Conservation (phyloP, 345 rosid genomes). For the Draba incana region DNA sequence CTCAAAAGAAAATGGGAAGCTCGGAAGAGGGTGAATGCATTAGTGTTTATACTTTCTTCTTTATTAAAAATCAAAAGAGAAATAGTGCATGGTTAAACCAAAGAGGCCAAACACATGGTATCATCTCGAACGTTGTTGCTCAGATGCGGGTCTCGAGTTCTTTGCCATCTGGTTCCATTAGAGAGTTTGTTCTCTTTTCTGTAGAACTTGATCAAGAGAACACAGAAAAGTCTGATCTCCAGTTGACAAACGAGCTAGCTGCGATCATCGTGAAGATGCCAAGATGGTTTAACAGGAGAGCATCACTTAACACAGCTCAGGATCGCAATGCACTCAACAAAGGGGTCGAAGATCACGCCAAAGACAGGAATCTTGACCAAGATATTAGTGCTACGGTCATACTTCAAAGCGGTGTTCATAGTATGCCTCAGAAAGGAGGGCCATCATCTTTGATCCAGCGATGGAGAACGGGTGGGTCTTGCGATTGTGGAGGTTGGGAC, state of each 20-base stretch:
- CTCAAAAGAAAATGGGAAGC: constrained; percentile 58
- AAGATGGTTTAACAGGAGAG: constrained; percentile 37
- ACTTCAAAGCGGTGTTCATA: constrained; percentile 87
- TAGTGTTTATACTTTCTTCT: constrained; percentile 70
- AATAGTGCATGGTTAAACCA: constrained; percentile 74
- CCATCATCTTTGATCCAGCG: constrained; percentile 88
- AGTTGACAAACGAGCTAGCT: constrained; percentile 78
- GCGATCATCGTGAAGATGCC: constrained; percentile 80
- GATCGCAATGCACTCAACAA: constrained; percentile 33
- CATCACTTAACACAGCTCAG: constrained; percentile 40
- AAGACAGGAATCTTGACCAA: constrained; percentile 36
- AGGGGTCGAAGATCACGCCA: constrained; percentile 30
- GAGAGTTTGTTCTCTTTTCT: constrained; percentile 78
- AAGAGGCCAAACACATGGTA: constrained; percentile 63
- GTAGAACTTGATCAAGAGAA: constrained; percentile 52
- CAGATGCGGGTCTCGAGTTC: constrained; percentile 71
- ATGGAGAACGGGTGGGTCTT: constrained; percentile 92
- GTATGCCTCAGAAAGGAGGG: constrained; percentile 80
- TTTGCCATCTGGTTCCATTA: constrained; percentile 49
- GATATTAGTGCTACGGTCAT: constrained; percentile 63
- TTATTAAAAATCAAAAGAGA: constrained; percentile 71
- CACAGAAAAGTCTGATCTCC: constrained; percentile 51
- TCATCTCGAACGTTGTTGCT: constrained; percentile 66
- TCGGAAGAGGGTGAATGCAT: constrained; percentile 54
- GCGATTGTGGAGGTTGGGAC: constrained; percentile 99